phyloP scores from a whole-genome alignment of 768 basidiomycete genomes.

The Suillus lakei region DNA sequence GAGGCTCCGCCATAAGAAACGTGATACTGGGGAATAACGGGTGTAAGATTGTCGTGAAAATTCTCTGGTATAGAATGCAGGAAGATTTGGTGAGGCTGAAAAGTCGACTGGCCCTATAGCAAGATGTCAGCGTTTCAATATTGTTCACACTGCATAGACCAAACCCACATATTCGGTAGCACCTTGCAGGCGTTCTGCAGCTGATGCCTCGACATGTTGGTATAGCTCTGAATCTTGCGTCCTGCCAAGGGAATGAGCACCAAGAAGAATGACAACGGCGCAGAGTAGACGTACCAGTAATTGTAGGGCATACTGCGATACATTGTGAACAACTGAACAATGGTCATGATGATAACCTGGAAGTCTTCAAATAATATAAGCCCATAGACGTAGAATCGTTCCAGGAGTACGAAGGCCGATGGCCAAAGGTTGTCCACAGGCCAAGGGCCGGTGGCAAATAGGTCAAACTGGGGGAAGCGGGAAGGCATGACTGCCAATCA shows the following conservation, averaged over 20 bases:
- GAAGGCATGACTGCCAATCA: background rate
- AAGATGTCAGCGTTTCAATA: background rate
- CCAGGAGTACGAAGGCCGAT: background rate
- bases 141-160: background rate
- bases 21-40: background rate
- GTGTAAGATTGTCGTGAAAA: background rate
- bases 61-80: no score
- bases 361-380: background rate
- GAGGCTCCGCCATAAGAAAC: no score
- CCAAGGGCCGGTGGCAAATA: background rate
- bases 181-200: background rate
- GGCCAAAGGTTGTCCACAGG: background rate
- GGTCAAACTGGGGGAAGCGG: background rate
- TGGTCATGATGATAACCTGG: background rate
- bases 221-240: background rate
- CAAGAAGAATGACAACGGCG: background rate
- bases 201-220: background rate
- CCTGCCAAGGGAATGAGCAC: background rate
- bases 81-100: background rate
- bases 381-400: background rate
- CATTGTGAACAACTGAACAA: background rate
- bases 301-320: background rate
- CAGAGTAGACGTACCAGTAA: background rate
- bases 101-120: background rate
- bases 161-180: background rate